phyloP scores from a whole-genome alignment of 257 asterid species.

The Anisodus tanguticus region DNA sequence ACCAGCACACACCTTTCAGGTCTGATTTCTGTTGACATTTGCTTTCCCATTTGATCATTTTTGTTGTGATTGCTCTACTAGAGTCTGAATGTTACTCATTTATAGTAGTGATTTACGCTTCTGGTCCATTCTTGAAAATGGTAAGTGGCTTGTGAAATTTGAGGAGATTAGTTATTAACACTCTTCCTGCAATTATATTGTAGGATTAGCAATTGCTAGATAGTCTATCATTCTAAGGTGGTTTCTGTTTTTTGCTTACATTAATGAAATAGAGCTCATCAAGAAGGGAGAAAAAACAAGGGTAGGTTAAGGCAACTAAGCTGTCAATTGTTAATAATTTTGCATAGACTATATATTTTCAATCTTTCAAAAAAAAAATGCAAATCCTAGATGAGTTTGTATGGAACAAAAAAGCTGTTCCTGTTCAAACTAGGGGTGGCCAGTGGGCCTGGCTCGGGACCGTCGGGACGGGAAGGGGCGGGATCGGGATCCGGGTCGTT shows the following conservation, averaged over 20 bases:
- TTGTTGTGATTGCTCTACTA: not conserved
- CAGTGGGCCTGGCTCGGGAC: too few relatives aligned
- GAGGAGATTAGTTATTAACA: not conserved
- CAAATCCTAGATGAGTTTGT: slow-evolving; percentile 2
- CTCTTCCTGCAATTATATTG: not conserved
- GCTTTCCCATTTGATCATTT: not conserved
- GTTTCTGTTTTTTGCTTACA: not conserved
- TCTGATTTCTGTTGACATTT: slow-evolving; percentile 36
- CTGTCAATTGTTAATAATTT: not conserved
- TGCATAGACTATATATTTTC: not conserved
- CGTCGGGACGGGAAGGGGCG: too few relatives aligned
- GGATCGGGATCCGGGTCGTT: too few relatives aligned
- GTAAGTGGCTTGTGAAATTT: not conserved
- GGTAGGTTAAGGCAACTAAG: slow-evolving; percentile 2
- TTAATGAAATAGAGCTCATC: slow-evolving; percentile 13
- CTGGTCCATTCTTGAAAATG: slow-evolving; percentile 14
- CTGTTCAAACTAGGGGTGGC: too few relatives aligned
- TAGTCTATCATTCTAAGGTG: slow-evolving; percentile 12
- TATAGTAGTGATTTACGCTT: slow-evolving; percentile 2
- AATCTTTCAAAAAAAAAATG: not conserved
- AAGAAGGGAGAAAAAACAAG: not conserved
- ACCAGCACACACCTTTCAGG: slow-evolving; percentile 99
- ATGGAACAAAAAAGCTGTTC: not conserved
- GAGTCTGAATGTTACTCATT: slow-evolving; percentile 15
- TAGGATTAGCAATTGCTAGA: not conserved